Percentiles rank a stretch among this genome's conserved stretches.
Evolutionary conservation across 306 rosid species (phyloP).

Genomic region (Castanea sativa): DNA sequence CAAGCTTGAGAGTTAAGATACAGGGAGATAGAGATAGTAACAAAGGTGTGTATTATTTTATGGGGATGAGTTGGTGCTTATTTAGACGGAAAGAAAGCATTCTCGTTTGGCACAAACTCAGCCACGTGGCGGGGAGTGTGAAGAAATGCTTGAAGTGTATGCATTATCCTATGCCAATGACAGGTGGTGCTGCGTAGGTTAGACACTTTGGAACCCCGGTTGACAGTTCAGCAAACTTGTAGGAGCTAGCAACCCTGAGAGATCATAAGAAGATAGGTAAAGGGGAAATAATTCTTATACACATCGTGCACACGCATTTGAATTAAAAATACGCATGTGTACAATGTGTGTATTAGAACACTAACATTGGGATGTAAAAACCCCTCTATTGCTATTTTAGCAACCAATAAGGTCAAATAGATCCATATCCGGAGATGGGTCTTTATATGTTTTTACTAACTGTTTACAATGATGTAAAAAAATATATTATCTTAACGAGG

Average conservation of each 20-base stretch:
- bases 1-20: background rate
- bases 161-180: background rate
- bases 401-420: too few species aligned
- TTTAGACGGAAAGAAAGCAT: background rate
- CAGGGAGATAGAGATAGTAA: background rate
- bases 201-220: conserved; percentile 11
- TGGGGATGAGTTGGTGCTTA: background rate
- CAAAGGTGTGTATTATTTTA: background rate
- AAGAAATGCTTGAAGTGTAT: conserved; percentile 9
- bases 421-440: too few species aligned
- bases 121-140: conserved; percentile 31
- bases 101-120: conserved; percentile 10
- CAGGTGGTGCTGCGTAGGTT: background rate
- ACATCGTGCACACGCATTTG: too few species aligned
- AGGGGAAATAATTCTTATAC: too few species aligned
- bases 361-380: too few species aligned
- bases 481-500: too few species aligned
- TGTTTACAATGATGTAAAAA: too few species aligned
- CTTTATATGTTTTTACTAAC: too few species aligned
- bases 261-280: too few species aligned
- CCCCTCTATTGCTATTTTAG: too few species aligned
- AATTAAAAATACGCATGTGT: too few species aligned
- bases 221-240: conserved; percentile 27
- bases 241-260: background rate
- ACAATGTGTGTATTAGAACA: too few species aligned